phyloP scores from a whole-genome alignment of 2,329 filamentous ascomycete species.

The Colletotrichum tropicale region DNA sequence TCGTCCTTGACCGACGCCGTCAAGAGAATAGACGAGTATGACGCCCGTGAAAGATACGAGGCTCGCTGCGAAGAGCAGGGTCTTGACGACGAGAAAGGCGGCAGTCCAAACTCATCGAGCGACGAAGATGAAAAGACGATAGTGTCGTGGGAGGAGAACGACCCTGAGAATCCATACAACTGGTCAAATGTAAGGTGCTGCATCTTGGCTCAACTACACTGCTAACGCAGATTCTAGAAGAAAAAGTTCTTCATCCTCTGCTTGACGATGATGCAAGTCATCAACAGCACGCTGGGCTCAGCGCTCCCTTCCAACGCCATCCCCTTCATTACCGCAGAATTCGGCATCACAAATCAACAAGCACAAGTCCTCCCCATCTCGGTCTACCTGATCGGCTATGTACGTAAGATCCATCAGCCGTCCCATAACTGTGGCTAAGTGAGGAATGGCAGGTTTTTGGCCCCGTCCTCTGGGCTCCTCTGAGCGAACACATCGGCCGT shows the following conservation, averaged over 20 bases:
- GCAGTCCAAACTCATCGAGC: conserved; percentile 26
- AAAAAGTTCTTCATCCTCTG: conserved; percentile 61
- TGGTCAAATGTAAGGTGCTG: conserved; percentile 43
- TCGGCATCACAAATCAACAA: conserved; percentile 52
- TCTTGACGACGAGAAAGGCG: conserved; percentile 25
- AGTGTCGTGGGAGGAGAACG: conserved; percentile 46
- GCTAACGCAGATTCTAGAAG: conserved; percentile 33
- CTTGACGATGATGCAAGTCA: conserved; percentile 61
- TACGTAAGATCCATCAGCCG: conserved; percentile 26
- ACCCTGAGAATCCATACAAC: conserved; percentile 59
- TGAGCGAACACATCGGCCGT: conserved; percentile 69
- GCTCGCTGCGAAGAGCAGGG: conserved; percentile 38
- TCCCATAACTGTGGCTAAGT: not conserved
- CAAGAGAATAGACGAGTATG: conserved; percentile 37
- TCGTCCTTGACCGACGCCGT: not conserved
- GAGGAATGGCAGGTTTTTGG: conserved; percentile 38
- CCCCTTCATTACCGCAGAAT: conserved; percentile 61
- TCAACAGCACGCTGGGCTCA: conserved; percentile 72
- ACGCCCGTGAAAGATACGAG: conserved; percentile 42
- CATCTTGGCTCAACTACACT: too few relatives aligned
- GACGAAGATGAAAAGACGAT: conserved; percentile 29
- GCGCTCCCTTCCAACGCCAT: conserved; percentile 69
- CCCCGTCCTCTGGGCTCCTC: conserved; percentile 66
- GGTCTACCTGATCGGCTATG: conserved; percentile 68
- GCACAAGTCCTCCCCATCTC: conserved; percentile 63